Percentiles rank a stretch among this genome's conserved stretches.
Conservation (phyloP, 140 eudicot genomes). For the Bidens hawaiensis region DNA sequence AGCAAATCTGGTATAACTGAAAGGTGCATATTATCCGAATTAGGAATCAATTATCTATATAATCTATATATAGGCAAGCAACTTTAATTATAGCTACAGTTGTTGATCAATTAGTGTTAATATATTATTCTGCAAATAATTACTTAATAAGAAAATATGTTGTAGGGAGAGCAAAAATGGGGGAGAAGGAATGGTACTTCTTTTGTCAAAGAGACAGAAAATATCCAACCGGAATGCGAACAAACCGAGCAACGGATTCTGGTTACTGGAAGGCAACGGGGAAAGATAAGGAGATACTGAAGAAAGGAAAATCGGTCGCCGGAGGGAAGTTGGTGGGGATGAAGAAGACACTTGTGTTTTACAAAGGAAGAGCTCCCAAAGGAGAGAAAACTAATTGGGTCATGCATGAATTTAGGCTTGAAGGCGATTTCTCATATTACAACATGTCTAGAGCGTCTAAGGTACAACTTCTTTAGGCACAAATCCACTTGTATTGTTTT, state of each 20-base stretch:
- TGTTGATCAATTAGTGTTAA: constrained; percentile 24
- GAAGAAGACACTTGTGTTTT: constrained; percentile 85
- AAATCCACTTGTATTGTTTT: neutral
- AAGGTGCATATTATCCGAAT: neutral
- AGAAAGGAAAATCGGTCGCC: constrained; percentile 31
- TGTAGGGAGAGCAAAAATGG: constrained; percentile 83
- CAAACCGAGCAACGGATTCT: constrained; percentile 78
- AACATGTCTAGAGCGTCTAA: constrained; percentile 63
- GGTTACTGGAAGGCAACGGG: constrained; percentile 97
- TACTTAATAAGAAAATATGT: constrained; percentile 1
- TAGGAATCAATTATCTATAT: neutral
- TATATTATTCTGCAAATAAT: neutral
- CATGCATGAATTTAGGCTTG: constrained; percentile 82
- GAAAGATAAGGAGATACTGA: constrained; percentile 73
- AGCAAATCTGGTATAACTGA: constrained; percentile 10
- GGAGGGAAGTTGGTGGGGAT: constrained; percentile 56
- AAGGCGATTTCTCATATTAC: constrained; percentile 67
- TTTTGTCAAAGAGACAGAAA: constrained; percentile 73
- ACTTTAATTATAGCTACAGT: neutral
- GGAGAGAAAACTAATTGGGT: constrained; percentile 86
- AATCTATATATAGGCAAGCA: neutral
- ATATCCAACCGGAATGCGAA: constrained; percentile 91
- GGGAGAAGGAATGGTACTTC: constrained; percentile 79
- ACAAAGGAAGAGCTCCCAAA: constrained; percentile 92
- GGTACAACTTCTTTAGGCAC: constrained; percentile 29